These are phyloP conservation scores for Daldinia childiae DNA, from an alignment of 495 filamentous ascomycete species.

Conservation along the genomic window DNA sequence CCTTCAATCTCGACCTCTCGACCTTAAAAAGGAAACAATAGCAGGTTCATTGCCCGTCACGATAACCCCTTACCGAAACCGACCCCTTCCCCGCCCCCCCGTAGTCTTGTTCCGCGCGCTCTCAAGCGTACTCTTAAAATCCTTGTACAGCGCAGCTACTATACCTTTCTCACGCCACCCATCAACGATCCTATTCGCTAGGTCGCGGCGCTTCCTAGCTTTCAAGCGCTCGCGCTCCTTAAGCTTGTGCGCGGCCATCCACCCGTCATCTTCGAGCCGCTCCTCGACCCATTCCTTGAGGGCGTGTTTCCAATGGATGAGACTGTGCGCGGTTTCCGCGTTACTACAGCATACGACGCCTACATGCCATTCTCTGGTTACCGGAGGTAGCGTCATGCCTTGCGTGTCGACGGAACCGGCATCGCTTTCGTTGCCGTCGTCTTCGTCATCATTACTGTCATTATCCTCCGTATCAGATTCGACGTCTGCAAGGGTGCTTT, in stretches of 20 bases:
- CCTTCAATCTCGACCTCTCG: background rate
- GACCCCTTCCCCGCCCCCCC: slow-evolving; percentile 26
- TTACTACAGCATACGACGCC: slow-evolving; percentile 68
- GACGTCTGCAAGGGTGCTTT: slow-evolving; percentile 73
- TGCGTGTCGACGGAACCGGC: slow-evolving; percentile 51
- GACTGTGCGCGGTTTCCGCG: slow-evolving; percentile 72
- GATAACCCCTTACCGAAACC: background rate
- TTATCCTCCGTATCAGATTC: slow-evolving; percentile 56
- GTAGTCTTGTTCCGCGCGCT: slow-evolving; percentile 48
- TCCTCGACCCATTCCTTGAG: slow-evolving; percentile 76
- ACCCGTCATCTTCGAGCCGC: slow-evolving; percentile 65
- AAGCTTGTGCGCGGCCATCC: slow-evolving; percentile 54
- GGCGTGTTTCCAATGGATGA: slow-evolving; percentile 79
- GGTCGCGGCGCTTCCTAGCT: slow-evolving; percentile 61
- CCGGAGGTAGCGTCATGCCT: slow-evolving; percentile 44
- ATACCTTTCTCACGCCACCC: slow-evolving; percentile 46
- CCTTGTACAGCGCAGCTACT: slow-evolving; percentile 45
- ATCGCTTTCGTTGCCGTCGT: slow-evolving; percentile 34
- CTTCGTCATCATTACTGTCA: slow-evolving; percentile 41
- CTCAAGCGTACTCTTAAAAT: slow-evolving; percentile 52
- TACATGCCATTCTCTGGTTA: slow-evolving; percentile 52
- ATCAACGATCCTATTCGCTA: slow-evolving; percentile 59
- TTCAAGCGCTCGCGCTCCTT: slow-evolving; percentile 54
- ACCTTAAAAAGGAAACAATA: background rate
- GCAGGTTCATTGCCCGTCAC: background rate